These are phyloP conservation scores for Ceratorhiza oryzae-sativae DNA, from an alignment of 1,284 basidiomycete genomes.

Conservation along the genomic window DNA sequence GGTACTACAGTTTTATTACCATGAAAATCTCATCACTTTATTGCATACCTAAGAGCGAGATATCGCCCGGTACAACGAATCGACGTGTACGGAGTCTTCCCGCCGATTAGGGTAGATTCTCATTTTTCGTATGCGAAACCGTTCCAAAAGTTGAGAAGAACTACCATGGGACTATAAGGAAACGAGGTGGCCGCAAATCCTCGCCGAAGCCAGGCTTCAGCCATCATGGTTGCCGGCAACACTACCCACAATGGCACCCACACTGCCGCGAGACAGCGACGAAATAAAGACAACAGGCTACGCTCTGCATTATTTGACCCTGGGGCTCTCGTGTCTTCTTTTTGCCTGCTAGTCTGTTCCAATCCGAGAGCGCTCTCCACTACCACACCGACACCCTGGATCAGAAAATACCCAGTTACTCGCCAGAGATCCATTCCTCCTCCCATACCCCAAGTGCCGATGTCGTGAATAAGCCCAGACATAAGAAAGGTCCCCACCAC, in stretches of 20 bases:
- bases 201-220: slow-evolving; percentile 21
- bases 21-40: too few species aligned
- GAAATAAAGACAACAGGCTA: neutral
- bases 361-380: slow-evolving; percentile 52
- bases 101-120: neutral
- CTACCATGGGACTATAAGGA: neutral
- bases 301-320: neutral
- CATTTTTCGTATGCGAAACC: neutral
- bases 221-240: slow-evolving; percentile 27
- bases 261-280: neutral
- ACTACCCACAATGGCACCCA: slow-evolving; percentile 20
- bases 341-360: neutral
- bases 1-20: too few species aligned
- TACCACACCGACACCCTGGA: slow-evolving; percentile 61
- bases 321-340: neutral
- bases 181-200: neutral
- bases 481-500: slow-evolving; percentile 64
- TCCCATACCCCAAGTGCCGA: slow-evolving; percentile 65
- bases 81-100: too few species aligned
- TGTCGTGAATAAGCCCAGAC: slow-evolving; percentile 64
- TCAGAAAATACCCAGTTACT: slow-evolving; percentile 62
- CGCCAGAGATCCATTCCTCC: slow-evolving; percentile 57
- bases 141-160: slow-evolving; percentile 1
- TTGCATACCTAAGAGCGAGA: too few species aligned
- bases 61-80: too few species aligned